A percentile compares a stretch with the other conserved stretches of the same genome.
Evolutionary conservation across 108 stramenopile species (phyloP).

Genomic region (Cyclostephanos invisitatus): DNA sequence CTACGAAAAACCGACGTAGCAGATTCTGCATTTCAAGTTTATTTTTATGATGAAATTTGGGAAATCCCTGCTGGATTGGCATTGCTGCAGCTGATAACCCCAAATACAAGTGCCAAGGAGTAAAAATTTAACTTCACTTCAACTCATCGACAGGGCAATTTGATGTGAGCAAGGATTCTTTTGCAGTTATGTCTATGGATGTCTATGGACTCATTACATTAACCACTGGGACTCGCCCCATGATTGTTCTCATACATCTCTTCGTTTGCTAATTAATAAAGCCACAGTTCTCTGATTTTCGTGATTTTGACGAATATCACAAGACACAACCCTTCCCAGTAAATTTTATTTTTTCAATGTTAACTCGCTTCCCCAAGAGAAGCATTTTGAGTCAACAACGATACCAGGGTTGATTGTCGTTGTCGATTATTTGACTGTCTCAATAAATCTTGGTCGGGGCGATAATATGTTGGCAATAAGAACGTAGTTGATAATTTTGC

Average conservation of each 20-base stretch:
- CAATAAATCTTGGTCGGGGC: neutral
- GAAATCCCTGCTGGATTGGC: conserved; percentile 74
- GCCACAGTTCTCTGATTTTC: neutral
- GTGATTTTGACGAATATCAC: no score
- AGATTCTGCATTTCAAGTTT: conserved; percentile 41
- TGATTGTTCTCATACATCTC: no score
- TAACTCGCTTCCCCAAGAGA: neutral
- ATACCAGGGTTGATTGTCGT: no score
- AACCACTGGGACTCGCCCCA: neutral
- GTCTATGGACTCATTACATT: no score
- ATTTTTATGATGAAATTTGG: conserved; percentile 82
- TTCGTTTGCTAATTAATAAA: neutral
- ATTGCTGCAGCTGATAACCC: conserved; percentile 69
- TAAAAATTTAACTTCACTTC: neutral
- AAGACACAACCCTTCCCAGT: no score
- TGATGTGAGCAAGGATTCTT: neutral
- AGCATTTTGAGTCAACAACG: neutral
- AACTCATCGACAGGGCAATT: neutral
- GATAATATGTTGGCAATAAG: neutral
- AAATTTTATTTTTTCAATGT: no score
- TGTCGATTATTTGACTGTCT: no score
- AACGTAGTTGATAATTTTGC: no score
- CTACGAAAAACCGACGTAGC: conserved; percentile 1
- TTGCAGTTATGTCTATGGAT: neutral
- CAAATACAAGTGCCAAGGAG: conserved; percentile 20